Evolutionary conservation across 192 early-diverging fungal genomes (phyloP), one percentile per base, ranked within the genome.

Genomic region (Rhizoclosmatium sp.): DNA sequence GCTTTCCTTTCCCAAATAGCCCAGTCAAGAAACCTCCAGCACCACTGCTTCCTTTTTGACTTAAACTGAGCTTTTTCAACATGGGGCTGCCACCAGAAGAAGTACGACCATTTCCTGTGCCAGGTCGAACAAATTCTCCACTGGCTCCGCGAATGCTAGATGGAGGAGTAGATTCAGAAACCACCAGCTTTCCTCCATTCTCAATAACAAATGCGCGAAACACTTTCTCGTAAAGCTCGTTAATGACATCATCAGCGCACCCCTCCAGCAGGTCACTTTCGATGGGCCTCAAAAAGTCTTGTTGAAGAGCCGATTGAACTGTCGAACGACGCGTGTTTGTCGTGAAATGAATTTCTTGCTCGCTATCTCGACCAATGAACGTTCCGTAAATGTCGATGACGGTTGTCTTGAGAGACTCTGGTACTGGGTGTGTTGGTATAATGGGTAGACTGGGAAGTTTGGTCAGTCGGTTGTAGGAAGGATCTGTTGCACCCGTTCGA

Each of bases 241-340:
- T 42, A 5, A 75, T 10, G 14, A 59, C 56, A 62, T 75, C 72
- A 41, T 59, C 72, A 4, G 72, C 61, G 47, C 72, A 75, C n/a
- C 21, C 72, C 42, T 75, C 72, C 56, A 75, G 42, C 56, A 75
- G 44, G 21, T 75, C 72, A 12, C 42, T 75, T n/a, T 64, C 19
- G 4, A 75, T 23, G 1, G 56, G 59, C n/a, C 59, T 41, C 31
- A 47, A 62, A 64, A 64, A 64, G 7, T 60, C 59, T 48, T 64
- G 58, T 49, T 75, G 72, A n/a, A 75, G 59, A 16, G 59, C 56
- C 3, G 14, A 47, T 44, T 64, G 72, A 7, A 75, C 59, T 19
- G 9, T 16, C 4, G 59, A 5, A 10, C 72, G 5, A 16, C 61
- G 56, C n/a, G 39, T 14, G 16, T 23, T 56, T 23, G 19, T 59